A percentile compares a stretch with the other conserved stretches of the same genome.
Evolutionary conservation across 139 green algal genomes (phyloP).

Genomic region (Eudorina sp.): DNA sequence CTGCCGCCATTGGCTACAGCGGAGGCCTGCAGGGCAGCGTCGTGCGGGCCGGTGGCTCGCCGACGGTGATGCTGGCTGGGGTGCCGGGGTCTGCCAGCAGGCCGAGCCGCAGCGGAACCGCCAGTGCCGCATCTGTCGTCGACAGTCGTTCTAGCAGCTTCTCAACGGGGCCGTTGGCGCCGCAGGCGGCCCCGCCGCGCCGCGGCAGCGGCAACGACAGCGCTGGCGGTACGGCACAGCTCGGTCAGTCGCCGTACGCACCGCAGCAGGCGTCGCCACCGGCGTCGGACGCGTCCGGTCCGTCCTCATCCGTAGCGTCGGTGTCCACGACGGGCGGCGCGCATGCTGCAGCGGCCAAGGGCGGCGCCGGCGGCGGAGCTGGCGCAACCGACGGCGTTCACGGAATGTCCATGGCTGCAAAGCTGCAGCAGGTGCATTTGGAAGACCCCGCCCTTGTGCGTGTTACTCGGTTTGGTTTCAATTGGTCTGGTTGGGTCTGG

Average conservation of each 20-base stretch:
- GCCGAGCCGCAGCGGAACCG: not conserved
- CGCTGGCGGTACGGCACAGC: not conserved
- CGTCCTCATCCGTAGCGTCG: not conserved
- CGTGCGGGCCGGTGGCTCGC: not conserved
- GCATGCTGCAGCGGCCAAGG: not conserved
- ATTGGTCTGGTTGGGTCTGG: no score
- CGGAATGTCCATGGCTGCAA: slow-evolving; percentile 45
- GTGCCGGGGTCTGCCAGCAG: not conserved
- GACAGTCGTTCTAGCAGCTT: slow-evolving; percentile 32
- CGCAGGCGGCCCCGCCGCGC: not conserved
- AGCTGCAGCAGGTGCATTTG: slow-evolving; percentile 38
- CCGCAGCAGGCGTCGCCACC: slow-evolving; percentile 9
- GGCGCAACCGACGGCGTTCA: not conserved
- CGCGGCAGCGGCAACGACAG: not conserved
- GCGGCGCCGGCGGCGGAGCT: not conserved
- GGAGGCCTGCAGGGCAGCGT: not conserved
- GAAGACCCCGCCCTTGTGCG: not conserved
- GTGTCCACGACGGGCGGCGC: not conserved
- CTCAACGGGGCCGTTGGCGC: not conserved
- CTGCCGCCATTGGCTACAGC: not conserved
- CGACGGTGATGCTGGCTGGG: not conserved
- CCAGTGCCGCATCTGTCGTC: not conserved
- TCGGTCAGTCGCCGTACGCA: not conserved
- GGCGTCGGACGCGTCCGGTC: slow-evolving; percentile 33
- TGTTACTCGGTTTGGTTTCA: not conserved